phyloP scores from a whole-genome alignment of 2,329 filamentous ascomycete species.

The Gliomastix tumulicola region DNA sequence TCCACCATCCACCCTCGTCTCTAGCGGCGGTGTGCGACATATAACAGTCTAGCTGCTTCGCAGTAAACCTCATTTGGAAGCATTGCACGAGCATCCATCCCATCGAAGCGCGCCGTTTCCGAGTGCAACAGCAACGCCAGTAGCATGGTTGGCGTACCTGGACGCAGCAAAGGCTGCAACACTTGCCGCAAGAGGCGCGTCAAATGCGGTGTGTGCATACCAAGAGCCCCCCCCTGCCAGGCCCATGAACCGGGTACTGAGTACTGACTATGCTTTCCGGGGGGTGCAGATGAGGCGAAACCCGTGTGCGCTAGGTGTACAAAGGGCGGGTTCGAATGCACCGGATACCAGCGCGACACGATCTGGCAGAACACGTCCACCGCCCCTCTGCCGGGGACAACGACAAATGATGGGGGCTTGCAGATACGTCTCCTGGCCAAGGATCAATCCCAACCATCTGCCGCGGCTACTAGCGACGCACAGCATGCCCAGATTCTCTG shows the following conservation, averaged over 20 bases:
- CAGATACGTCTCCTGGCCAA: no score
- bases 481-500: background rate
- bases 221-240: background rate
- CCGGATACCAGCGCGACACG: background rate
- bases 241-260: background rate
- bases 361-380: background rate
- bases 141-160: constrained; percentile 10
- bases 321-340: background rate
- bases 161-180: constrained; percentile 12
- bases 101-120: no score
- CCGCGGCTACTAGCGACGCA: background rate
- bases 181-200: constrained; percentile 10
- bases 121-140: no score
- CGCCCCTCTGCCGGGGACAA: background rate
- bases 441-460: no score
- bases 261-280: background rate
- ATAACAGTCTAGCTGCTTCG: no score
- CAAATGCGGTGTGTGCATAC: constrained; percentile 11
- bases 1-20: no score
- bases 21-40: no score
- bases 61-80: no score
- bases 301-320: background rate
- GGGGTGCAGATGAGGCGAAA: background rate
- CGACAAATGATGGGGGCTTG: no score
- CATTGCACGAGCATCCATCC: no score